phyloP scores from a whole-genome alignment of 1,284 basidiomycete genomes.

The Trichosporon sp. region DNA sequence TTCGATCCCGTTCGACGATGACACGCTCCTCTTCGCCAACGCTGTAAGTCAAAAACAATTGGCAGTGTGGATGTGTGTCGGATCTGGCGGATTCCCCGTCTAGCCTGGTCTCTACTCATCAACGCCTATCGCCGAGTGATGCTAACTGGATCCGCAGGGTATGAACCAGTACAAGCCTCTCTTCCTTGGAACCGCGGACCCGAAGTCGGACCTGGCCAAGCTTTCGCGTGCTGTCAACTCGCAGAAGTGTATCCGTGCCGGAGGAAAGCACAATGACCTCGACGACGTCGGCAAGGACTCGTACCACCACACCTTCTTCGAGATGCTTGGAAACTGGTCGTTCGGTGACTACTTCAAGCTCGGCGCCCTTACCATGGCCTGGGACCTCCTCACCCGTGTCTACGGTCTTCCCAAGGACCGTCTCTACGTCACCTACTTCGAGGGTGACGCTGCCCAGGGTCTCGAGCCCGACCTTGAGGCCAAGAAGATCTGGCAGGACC shows the following conservation, averaged over 20 bases:
- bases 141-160: conserved; percentile 58
- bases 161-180: conserved; percentile 99
- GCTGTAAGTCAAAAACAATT: conserved; percentile 62
- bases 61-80: neutral
- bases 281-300: conserved; percentile 96
- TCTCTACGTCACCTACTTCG: conserved; percentile 97
- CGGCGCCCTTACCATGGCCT: conserved; percentile 90
- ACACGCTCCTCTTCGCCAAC: conserved; percentile 95
- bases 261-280: conserved; percentile 97
- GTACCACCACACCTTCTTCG: conserved; percentile 88
- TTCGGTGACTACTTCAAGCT: conserved; percentile 99
- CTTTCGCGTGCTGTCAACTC: conserved; percentile 91
- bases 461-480: conserved; percentile 87
- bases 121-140: neutral
- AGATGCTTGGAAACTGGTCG: conserved; percentile 99
- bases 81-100: neutral
- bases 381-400: conserved; percentile 84
- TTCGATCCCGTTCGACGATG: conserved; percentile 95
- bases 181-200: conserved; percentile 94
- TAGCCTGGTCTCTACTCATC: neutral
- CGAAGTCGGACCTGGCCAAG: conserved; percentile 80
- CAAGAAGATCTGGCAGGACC: conserved; percentile 77
- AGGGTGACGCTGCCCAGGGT: conserved; percentile 84
- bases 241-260: conserved; percentile 97
- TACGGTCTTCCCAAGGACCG: conserved; percentile 87